These are phyloP conservation scores for Phytophthora nicotianae DNA, from an alignment of 352 stramenopile genomes.

Conservation along the genomic window DNA sequence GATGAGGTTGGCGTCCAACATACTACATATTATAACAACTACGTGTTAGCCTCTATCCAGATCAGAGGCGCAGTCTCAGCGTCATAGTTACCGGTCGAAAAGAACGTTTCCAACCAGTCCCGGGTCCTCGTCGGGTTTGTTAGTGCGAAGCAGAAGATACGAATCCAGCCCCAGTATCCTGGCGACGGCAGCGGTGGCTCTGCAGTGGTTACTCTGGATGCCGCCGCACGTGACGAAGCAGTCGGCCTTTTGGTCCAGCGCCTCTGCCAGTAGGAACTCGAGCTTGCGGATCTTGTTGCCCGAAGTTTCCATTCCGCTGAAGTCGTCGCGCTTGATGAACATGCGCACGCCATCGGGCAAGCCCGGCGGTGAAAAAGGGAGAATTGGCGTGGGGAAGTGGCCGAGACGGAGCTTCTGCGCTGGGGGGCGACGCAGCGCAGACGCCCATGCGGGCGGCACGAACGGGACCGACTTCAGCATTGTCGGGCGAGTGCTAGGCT, in stretches of 20 bases:
- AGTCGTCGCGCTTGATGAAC: constrained; percentile 90
- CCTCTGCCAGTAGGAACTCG: constrained; percentile 94
- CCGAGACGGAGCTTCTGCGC: constrained; percentile 59
- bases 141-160: constrained; percentile 90
- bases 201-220: constrained; percentile 95
- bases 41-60: background rate
- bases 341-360: constrained; percentile 72
- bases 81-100: constrained; percentile 61
- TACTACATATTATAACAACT: constrained; percentile 32
- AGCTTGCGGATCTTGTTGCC: constrained; percentile 97
- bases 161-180: constrained; percentile 92
- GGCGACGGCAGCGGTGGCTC: constrained; percentile 78
- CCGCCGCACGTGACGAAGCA: constrained; percentile 94
- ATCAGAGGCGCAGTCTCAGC: background rate
- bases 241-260: constrained; percentile 81
- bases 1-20: constrained; percentile 76
- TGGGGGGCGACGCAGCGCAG: constrained; percentile 50
- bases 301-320: constrained; percentile 91
- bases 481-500: background rate
- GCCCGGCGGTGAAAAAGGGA: constrained; percentile 72
- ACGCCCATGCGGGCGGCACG: constrained; percentile 61
- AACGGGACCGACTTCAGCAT: constrained; percentile 79
- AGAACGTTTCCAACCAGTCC: constrained; percentile 77
- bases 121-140: constrained; percentile 75
- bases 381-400: constrained; percentile 84